Percentiles rank a stretch among this genome's conserved stretches.
Evolutionary conservation across 2,329 filamentous ascomycete genomes (phyloP).

Genomic region (Daldinia sp.): DNA sequence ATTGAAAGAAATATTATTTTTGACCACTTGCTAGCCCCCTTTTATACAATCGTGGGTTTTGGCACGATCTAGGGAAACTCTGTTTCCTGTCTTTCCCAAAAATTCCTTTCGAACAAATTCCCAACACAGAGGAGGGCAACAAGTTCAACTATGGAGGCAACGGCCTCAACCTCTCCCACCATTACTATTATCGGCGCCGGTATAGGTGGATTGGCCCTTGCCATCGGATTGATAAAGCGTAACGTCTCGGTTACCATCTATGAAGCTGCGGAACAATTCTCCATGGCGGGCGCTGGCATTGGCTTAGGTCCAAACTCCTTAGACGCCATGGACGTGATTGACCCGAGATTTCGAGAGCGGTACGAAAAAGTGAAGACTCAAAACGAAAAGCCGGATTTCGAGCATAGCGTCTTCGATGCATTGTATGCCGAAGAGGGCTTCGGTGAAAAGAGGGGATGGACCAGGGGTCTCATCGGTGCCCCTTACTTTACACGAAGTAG

Average conservation of each 20-base stretch:
- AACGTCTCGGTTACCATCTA: slow-evolving; percentile 43
- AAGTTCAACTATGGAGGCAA: background rate
- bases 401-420: slow-evolving; percentile 53
- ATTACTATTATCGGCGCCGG: slow-evolving; percentile 45
- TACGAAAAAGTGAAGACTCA: slow-evolving; percentile 52
- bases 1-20: no score
- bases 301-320: slow-evolving; percentile 53
- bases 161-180: slow-evolving; percentile 12
- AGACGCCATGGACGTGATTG: slow-evolving; percentile 53
- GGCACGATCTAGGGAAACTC: background rate
- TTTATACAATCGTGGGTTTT: background rate
- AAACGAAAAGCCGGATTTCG: slow-evolving; percentile 49
- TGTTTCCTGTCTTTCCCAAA: background rate
- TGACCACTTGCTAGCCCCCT: background rate
- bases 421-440: slow-evolving; percentile 52
- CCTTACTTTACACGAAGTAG: slow-evolving; percentile 50
- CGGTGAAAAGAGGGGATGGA: slow-evolving; percentile 50
- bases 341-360: slow-evolving; percentile 47
- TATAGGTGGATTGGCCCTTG: slow-evolving; percentile 44
- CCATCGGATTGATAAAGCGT: slow-evolving; percentile 44
- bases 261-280: slow-evolving; percentile 41
- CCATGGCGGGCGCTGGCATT: slow-evolving; percentile 46
- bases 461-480: slow-evolving; percentile 49
- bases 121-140: background rate
- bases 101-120: background rate